These are phyloP conservation scores for Hyaloperonospora brassicae DNA, from an alignment of 352 stramenopile species.

Conservation along the genomic window DNA sequence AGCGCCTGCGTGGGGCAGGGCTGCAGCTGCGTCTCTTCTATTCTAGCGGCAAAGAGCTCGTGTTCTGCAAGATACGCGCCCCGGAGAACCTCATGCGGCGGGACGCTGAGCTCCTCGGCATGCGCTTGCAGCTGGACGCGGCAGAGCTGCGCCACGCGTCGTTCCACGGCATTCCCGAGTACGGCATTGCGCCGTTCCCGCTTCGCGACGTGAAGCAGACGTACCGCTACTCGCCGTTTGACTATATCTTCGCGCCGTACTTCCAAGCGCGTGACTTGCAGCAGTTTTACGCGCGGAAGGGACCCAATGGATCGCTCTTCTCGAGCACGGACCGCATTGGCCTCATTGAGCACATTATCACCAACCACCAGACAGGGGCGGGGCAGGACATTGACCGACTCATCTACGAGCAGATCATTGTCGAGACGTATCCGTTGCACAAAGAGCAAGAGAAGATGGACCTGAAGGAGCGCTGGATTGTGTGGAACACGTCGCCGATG, in stretches of 20 bases:
- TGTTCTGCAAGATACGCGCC: slow-evolving; percentile 80
- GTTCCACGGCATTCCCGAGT: slow-evolving; percentile 56
- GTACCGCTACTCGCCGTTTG: slow-evolving; percentile 70
- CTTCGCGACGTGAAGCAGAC: slow-evolving; percentile 73
- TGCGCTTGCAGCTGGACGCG: slow-evolving; percentile 68
- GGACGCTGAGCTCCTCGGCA: slow-evolving; percentile 60
- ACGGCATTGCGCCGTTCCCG: slow-evolving; percentile 71
- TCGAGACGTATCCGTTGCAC: slow-evolving; percentile 74
- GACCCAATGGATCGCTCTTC: slow-evolving; percentile 57
- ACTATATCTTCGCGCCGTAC: slow-evolving; percentile 83
- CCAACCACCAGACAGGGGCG: slow-evolving; percentile 52
- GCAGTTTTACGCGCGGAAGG: slow-evolving; percentile 59
- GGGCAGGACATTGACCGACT: slow-evolving; percentile 65
- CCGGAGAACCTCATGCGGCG: slow-evolving; percentile 63
- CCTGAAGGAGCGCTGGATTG: slow-evolving; percentile 61
- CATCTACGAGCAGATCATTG: slow-evolving; percentile 66
- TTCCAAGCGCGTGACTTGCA: slow-evolving; percentile 60
- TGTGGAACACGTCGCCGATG: slow-evolving; percentile 62
- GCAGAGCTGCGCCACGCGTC: slow-evolving; percentile 53
- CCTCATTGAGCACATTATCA: slow-evolving; percentile 83
- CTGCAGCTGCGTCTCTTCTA: slow-evolving; percentile 73
- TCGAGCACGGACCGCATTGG: slow-evolving; percentile 65
- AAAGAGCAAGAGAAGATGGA: slow-evolving; percentile 55
- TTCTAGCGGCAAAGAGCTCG: slow-evolving; percentile 51
- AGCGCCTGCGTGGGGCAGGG: slow-evolving; percentile 47